phyloP scores from a whole-genome alignment of 1,284 basidiomycete species.

The Megacollybia platyphylla region DNA sequence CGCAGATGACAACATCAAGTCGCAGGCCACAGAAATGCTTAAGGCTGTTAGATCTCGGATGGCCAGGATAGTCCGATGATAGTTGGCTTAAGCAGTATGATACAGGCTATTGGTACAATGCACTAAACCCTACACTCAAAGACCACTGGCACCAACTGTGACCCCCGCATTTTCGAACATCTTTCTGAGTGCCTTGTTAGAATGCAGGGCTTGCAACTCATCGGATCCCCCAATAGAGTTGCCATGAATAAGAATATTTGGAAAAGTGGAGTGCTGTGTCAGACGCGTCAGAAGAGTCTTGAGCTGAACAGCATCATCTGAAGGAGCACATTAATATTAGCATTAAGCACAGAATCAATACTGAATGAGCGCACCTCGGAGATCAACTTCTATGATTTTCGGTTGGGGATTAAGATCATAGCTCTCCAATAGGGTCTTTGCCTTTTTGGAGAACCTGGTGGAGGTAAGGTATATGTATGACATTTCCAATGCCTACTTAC shows the following conservation, averaged over 20 bases:
- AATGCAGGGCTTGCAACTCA: slow-evolving; percentile 39
- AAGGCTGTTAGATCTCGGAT: background rate
- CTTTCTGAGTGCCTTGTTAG: slow-evolving; percentile 21
- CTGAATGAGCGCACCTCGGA: slow-evolving; percentile 35
- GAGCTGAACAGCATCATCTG: slow-evolving; percentile 51
- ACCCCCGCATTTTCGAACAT: slow-evolving; percentile 18
- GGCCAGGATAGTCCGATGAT: too few relatives aligned
- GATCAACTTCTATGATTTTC: slow-evolving; percentile 63
- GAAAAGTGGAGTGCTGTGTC: slow-evolving; percentile 59
- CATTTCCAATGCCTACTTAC: slow-evolving; percentile 17
- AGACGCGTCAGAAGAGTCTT: slow-evolving; percentile 56
- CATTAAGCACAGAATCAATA: background rate
- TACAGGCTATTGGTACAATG: background rate
- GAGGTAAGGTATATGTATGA: background rate
- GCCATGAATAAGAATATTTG: slow-evolving; percentile 60
- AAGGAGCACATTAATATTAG: background rate
- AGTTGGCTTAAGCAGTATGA: too few relatives aligned
- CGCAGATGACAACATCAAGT: background rate
- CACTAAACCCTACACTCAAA: background rate
- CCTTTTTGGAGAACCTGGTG: slow-evolving; percentile 49
- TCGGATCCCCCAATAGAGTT: slow-evolving; percentile 65
- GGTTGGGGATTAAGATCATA: slow-evolving; percentile 62
- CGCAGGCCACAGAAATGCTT: background rate
- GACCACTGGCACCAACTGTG: background rate
- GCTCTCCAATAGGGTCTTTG: slow-evolving; percentile 53